Percentiles rank a stretch among this genome's conserved stretches.
These are phyloP conservation scores for Penicillium flavigenum DNA, from an alignment of 495 filamentous ascomycete genomes.

Conservation along the genomic window DNA sequence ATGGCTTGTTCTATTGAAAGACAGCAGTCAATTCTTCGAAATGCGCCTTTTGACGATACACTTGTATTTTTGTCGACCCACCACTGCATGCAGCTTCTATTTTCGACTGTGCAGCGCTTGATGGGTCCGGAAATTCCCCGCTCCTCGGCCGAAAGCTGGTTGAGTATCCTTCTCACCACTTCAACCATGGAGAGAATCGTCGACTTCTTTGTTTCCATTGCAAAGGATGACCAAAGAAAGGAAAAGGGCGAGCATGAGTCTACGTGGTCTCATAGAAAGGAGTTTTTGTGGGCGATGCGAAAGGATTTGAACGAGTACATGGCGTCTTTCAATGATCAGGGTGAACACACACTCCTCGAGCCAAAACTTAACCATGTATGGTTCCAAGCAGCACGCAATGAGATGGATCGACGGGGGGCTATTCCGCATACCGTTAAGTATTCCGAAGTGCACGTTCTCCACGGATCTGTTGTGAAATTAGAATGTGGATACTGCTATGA, in stretches of 20 bases:
- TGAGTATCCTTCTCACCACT: conserved; percentile 31
- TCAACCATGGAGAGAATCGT: conserved; percentile 31
- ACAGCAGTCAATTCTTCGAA: conserved; percentile 29
- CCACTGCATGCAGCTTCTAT: conserved; percentile 33
- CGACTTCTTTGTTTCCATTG: conserved; percentile 26
- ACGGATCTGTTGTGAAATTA: conserved; percentile 20
- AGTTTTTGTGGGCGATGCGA: conserved; percentile 34
- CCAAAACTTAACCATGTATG: conserved; percentile 27
- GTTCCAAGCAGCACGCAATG: conserved; percentile 30
- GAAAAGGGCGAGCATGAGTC: neutral
- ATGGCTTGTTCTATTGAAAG: conserved; percentile 9
- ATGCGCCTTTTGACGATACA: conserved; percentile 29
- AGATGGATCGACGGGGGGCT: conserved; percentile 25
- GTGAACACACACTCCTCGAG: neutral
- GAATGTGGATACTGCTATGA: conserved; percentile 27
- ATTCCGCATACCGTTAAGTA: conserved; percentile 30
- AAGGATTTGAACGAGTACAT: conserved; percentile 26
- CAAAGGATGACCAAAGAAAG: conserved; percentile 21
- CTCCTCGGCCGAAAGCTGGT: conserved; percentile 29
- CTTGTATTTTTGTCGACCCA: conserved; percentile 29
- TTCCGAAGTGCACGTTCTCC: conserved; percentile 23
- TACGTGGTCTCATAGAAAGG: conserved; percentile 27
- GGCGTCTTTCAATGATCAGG: neutral
- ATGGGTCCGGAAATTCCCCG: conserved; percentile 32
- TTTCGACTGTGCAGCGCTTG: conserved; percentile 26